Evolutionary conservation across 129 eudicot genomes (phyloP), one percentile per base, ranked within the genome.

Genomic region (Mikania micrantha): DNA sequence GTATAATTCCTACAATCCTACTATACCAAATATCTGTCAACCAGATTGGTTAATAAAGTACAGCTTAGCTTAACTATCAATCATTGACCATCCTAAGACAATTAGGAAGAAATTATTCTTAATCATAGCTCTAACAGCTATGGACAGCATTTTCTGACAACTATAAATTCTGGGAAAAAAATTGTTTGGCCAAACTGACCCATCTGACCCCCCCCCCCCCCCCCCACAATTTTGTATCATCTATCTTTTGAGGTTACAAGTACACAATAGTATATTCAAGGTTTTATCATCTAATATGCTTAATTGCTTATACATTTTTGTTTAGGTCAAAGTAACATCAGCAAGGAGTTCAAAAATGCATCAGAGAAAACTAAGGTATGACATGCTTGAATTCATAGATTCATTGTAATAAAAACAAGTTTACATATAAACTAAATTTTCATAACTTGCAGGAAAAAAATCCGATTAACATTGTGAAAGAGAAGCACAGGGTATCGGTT

Each of bases 401-500:
- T 60, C 40, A 38, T 27, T 60, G 36, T 20, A 38, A 25, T 27
- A 19, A 34, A 27, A 29, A 49, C 17, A 71, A 71, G 58, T 11
- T 59, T 8, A 19, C 4, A 74, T 41, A 4, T 41, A 36, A 76
- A 16, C 67, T 39, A 72, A 78, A 10, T 59, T 66, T 54, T 27
- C 2, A 45, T 20, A 42, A 65, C 75, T 83, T 71, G 69, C 93
- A 77, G 91, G 88, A 62, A 60, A 80, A 79, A 66, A 61, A 52
- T 60, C 38, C 15, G 47, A 78, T 67, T 70, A 42, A 61, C 64
- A 67, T 17, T 11, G 66, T 34, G 48, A 78, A 85, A 63, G 88
- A 80, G 82, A 82, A 77, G 39, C 91, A 76, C 48, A 79, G 80
- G 71, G 79, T 67, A 76, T 78, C 96, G 27, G 60, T 60, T 10